Percentiles rank a stretch among this genome's conserved stretches.
Conservation (phyloP, 1,284 basidiomycete species). For the Bjerkandera adusta region DNA sequence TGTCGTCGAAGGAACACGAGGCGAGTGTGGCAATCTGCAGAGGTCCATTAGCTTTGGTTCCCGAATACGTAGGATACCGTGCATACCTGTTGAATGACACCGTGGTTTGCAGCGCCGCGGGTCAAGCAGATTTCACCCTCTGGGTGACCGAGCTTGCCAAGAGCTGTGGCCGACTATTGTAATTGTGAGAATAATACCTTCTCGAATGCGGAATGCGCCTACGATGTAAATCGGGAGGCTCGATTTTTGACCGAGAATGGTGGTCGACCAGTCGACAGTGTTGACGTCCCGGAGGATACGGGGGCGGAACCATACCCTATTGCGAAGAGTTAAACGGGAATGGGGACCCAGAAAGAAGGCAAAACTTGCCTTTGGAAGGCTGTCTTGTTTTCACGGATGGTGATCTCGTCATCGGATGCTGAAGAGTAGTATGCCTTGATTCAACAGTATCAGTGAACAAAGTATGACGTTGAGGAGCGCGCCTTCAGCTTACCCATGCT, state of each 20-base stretch:
- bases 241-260: conserved; percentile 54
- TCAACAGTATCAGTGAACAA: background rate
- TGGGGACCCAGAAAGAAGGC: background rate
- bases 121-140: conserved; percentile 91
- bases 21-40: conserved; percentile 73
- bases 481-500: conserved; percentile 36
- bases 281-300: conserved; percentile 66
- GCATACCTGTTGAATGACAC: conserved; percentile 84
- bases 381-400: conserved; percentile 64
- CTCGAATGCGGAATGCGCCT: conserved; percentile 7
- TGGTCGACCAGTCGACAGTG: conserved; percentile 59
- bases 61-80: background rate
- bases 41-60: background rate
- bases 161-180: conserved; percentile 67
- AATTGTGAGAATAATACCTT: background rate
- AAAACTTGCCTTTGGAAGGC: conserved; percentile 54
- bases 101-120: conserved; percentile 76
- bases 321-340: background rate
- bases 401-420: conserved; percentile 66
- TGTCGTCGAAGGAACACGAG: conserved; percentile 87
- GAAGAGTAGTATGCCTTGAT: conserved; percentile 65
- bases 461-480: no score
- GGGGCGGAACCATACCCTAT: conserved; percentile 73
- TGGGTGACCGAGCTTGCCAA: conserved; percentile 92
- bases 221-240: conserved; percentile 62